phyloP scores from a whole-genome alignment of 2,329 filamentous ascomycete species.

The Fusarium sarcochroum region DNA sequence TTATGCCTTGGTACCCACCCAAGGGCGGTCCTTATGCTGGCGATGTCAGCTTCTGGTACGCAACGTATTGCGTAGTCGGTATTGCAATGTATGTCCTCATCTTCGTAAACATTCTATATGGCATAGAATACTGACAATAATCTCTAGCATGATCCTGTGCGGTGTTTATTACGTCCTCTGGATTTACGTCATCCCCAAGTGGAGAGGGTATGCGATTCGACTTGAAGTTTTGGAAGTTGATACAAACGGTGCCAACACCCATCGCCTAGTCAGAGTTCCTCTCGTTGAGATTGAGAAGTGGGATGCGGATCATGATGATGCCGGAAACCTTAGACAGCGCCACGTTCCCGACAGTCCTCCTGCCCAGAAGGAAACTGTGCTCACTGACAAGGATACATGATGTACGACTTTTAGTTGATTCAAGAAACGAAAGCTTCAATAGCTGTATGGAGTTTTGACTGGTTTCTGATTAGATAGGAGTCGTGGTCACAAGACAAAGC shows the following conservation, averaged over 20 bases:
- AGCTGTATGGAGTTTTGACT: too few species aligned
- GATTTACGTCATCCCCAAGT: constrained; percentile 68
- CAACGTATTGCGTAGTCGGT: constrained; percentile 76
- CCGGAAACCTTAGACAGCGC: constrained; percentile 44
- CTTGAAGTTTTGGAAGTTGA: constrained; percentile 65
- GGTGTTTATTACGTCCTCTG: constrained; percentile 71
- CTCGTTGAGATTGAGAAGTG: constrained; percentile 64
- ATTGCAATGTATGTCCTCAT: constrained; percentile 70
- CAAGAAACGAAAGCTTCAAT: too few species aligned
- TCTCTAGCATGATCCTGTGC: constrained; percentile 65
- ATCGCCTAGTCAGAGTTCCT: constrained; percentile 68
- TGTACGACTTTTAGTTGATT: neutral
- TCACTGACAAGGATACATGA: constrained; percentile 10
- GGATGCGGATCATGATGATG: constrained; percentile 71
- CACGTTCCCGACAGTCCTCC: neutral
- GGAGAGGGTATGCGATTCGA: constrained; percentile 66
- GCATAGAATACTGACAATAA: neutral
- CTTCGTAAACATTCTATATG: accelerated
- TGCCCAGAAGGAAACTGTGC: neutral
- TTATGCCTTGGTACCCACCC: constrained; percentile 81
- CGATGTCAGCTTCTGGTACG: constrained; percentile 81
- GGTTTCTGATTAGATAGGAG: too few species aligned
- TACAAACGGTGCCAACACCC: constrained; percentile 56
- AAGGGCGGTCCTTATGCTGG: constrained; percentile 70
- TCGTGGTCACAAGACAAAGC: too few species aligned